Evolutionary conservation across 2,329 filamentous ascomycete species (phyloP).

Genomic region (Cladophialophora exuberans): DNA sequence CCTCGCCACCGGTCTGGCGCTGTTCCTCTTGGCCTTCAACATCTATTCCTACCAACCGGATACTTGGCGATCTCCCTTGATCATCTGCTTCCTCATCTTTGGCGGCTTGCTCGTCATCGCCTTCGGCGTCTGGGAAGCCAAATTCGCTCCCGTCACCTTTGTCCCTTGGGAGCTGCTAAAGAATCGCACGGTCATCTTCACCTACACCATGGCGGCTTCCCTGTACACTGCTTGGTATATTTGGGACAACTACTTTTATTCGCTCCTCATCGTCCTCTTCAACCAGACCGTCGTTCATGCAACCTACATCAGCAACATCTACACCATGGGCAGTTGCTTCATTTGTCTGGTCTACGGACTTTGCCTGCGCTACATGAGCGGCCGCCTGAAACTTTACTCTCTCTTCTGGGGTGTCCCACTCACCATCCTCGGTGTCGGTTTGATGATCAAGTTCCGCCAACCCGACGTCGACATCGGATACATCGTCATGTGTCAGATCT

Average conservation of each 20-base stretch:
- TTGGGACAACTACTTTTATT: slow-evolving; percentile 38
- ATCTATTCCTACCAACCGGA: slow-evolving; percentile 48
- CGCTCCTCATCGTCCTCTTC: slow-evolving; percentile 27
- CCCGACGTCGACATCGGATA: slow-evolving; percentile 52
- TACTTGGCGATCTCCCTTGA: slow-evolving; percentile 46
- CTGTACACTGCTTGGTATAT: slow-evolving; percentile 36
- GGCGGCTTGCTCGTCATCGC: slow-evolving; percentile 57
- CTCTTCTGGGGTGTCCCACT: slow-evolving; percentile 55
- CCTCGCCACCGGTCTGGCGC: slow-evolving; percentile 59
- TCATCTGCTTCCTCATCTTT: slow-evolving; percentile 56
- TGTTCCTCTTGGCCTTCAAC: slow-evolving; percentile 68
- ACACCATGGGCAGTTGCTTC: slow-evolving; percentile 54
- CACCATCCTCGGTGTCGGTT: slow-evolving; percentile 53
- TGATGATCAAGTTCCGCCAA: slow-evolving; percentile 59
- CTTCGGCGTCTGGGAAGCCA: slow-evolving; percentile 60
- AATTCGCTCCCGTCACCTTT: slow-evolving; percentile 55
- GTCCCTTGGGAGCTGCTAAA: slow-evolving; percentile 54
- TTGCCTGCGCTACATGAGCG: slow-evolving; percentile 49
- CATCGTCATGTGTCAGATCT: slow-evolving; percentile 57
- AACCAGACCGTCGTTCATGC: slow-evolving; percentile 28
- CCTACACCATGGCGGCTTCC: slow-evolving; percentile 20
- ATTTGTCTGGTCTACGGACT: slow-evolving; percentile 56
- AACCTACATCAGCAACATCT: slow-evolving; percentile 56
- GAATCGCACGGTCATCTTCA: slow-evolving; percentile 31
- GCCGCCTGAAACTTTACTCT: slow-evolving; percentile 54